Percentiles rank a stretch among this genome's conserved stretches.
These are phyloP conservation scores for Macrophomina tecta DNA, from an alignment of 2,329 filamentous ascomycete species.

Conservation along the genomic window DNA sequence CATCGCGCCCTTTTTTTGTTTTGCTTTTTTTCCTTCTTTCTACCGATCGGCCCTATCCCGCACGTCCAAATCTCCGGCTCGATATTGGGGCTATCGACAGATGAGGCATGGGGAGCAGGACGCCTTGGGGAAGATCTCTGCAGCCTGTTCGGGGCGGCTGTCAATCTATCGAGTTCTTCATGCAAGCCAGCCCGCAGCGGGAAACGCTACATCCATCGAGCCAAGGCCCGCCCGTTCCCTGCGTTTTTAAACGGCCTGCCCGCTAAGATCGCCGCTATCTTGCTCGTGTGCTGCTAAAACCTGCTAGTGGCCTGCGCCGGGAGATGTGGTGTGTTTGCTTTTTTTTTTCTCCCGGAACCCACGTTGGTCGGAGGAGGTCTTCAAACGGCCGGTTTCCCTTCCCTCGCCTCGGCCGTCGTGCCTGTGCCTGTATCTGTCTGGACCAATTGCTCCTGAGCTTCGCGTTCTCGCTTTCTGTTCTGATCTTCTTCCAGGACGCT, in stretches of 20 bases:
- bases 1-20: not conserved
- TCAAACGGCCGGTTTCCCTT: too few relatives aligned
- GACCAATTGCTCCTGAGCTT: too few relatives aligned
- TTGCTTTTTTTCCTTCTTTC: too few relatives aligned
- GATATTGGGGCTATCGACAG: not conserved
- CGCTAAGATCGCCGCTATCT: not conserved
- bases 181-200: not conserved
- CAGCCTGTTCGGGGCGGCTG: not conserved
- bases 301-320: too few relatives aligned
- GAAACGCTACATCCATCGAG: not conserved
- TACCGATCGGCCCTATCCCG: not conserved
- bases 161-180: not conserved
- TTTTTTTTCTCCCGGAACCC: too few relatives aligned
- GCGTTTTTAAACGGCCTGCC: not conserved
- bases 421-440: too few relatives aligned
- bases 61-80: not conserved
- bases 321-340: too few relatives aligned
- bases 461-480: too few relatives aligned
- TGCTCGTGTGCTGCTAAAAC: not conserved
- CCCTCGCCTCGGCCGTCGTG: too few relatives aligned
- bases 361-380: too few relatives aligned
- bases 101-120: not conserved
- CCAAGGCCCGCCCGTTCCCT: not conserved
- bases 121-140: not conserved
- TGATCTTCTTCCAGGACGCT: too few relatives aligned